phyloP scores from a whole-genome alignment of 768 basidiomycete species.

The Amanita subjunquillea region DNA sequence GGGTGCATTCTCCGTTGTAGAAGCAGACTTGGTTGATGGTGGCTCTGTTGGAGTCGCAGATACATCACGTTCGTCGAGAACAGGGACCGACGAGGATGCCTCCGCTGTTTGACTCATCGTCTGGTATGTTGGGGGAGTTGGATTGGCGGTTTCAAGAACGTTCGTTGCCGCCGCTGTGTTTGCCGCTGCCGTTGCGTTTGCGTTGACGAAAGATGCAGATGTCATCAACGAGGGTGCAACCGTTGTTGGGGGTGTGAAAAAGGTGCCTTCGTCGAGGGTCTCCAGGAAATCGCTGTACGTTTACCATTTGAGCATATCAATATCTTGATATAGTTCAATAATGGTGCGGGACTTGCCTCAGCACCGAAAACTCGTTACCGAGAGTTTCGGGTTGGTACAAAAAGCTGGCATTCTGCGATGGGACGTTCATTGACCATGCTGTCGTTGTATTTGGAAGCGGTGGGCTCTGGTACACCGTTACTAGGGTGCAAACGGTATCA shows the following conservation, averaged over 20 bases:
- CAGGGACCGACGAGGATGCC: not conserved
- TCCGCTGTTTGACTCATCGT: not conserved
- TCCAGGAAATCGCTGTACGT: conserved; percentile 71
- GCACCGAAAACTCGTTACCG: conserved; percentile 75
- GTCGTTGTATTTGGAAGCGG: conserved; percentile 24
- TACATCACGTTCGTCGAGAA: not conserved
- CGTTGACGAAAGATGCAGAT: conserved; percentile 21
- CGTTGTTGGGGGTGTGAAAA: conserved; percentile 55
- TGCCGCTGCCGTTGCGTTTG: conserved; percentile 5
- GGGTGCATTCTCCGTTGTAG: conserved; percentile 27
- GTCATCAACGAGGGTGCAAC: conserved; percentile 41
- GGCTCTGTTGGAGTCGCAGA: not conserved
- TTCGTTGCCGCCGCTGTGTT: conserved; percentile 1
- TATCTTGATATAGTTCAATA: conserved; percentile 4
- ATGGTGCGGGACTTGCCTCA: conserved; percentile 41
- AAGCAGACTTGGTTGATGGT: not conserved
- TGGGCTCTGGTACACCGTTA: conserved; percentile 25
- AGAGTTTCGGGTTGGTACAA: conserved; percentile 65
- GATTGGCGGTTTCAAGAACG: conserved; percentile 1
- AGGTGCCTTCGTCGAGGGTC: conserved; percentile 76
- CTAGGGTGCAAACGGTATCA: conserved; percentile 12
- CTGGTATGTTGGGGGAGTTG: conserved; percentile 6
- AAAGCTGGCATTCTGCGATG: conserved; percentile 31
- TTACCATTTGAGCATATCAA: not conserved
- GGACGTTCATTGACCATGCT: conserved; percentile 44